phyloP scores from a whole-genome alignment of 176 grass and related monocot genomes.

The Olyra latifolia region DNA sequence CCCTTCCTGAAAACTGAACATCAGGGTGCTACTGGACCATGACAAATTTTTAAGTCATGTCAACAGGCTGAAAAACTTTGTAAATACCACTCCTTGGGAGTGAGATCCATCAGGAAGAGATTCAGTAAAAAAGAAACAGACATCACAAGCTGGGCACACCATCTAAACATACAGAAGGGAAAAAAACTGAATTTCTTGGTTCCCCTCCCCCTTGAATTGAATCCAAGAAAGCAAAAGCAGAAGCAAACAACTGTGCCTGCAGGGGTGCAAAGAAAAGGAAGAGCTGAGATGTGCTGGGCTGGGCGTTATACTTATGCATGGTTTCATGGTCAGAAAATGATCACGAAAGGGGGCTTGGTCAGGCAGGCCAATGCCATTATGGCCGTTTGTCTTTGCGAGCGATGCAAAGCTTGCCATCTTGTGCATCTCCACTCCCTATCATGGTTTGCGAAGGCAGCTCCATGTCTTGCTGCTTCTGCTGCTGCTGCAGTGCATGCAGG shows the following conservation, averaged over 20 bases:
- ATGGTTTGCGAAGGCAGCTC: conserved; percentile 26
- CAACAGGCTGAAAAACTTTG: background rate
- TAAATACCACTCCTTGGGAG: background rate
- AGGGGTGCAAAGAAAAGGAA: background rate
- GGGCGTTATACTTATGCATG: too few relatives aligned
- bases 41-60: background rate
- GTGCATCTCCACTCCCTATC: conserved; percentile 9
- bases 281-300: background rate
- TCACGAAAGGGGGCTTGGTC: background rate
- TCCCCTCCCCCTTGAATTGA: too few relatives aligned
- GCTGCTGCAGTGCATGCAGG: conserved; percentile 7
- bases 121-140: background rate
- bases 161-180: background rate
- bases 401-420: conserved; percentile 10
- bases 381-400: conserved; percentile 9
- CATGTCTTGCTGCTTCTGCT: conserved; percentile 26
- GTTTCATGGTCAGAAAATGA: conserved; percentile 12
- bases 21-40: background rate
- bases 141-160: background rate
- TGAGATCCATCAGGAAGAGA: background rate
- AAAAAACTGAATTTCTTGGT: too few relatives aligned
- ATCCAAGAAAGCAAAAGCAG: background rate
- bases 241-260: background rate
- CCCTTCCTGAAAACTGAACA: background rate
- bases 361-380: conserved; percentile 20